Conservation (phyloP, 345 rosid genomes). For the Camelina sativa region DNA sequence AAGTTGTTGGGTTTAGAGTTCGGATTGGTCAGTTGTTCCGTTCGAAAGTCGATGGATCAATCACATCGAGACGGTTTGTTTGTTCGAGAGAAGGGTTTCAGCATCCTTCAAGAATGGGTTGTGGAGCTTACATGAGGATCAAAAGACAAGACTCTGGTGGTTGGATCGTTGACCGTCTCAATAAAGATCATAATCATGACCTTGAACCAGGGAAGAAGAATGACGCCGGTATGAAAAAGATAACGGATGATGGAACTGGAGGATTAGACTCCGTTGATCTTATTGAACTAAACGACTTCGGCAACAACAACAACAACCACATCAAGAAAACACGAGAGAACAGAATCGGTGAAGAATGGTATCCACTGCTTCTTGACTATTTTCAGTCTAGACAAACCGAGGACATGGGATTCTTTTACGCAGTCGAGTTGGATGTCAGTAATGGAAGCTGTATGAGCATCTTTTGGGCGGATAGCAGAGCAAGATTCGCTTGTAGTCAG, state of each 20-base stretch:
- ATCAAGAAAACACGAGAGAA: slow-evolving; percentile 48
- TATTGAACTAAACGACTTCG: slow-evolving; percentile 46
- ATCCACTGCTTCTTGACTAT: slow-evolving; percentile 65
- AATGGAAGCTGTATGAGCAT: slow-evolving; percentile 68
- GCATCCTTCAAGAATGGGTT: slow-evolving; percentile 92
- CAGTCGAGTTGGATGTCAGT: slow-evolving; percentile 58
- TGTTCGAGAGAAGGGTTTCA: slow-evolving; percentile 97
- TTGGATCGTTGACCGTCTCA: slow-evolving; percentile 86
- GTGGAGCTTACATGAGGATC: slow-evolving; percentile 94
- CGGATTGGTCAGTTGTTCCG: slow-evolving; percentile 93
- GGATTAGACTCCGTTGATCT: slow-evolving; percentile 58
- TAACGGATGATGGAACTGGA: slow-evolving; percentile 54
- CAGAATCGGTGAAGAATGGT: slow-evolving; percentile 80
- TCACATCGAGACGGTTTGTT: slow-evolving; percentile 88
- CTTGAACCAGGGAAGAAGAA: slow-evolving; percentile 54
- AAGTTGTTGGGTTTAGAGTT: slow-evolving; percentile 72
- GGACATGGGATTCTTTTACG: slow-evolving; percentile 85
- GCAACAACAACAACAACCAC: slow-evolving; percentile 33
- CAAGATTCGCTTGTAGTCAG: slow-evolving; percentile 84
- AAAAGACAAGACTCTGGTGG: slow-evolving; percentile 79
- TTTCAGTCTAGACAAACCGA: slow-evolving; percentile 79
- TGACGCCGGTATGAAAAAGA: slow-evolving; percentile 56
- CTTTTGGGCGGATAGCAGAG: slow-evolving; percentile 95
- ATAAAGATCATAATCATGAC: slow-evolving; percentile 83
- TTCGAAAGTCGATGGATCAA: slow-evolving; percentile 76